These are phyloP conservation scores for Medicago lupulina DNA, from an alignment of 306 rosid species.

Conservation along the genomic window DNA sequence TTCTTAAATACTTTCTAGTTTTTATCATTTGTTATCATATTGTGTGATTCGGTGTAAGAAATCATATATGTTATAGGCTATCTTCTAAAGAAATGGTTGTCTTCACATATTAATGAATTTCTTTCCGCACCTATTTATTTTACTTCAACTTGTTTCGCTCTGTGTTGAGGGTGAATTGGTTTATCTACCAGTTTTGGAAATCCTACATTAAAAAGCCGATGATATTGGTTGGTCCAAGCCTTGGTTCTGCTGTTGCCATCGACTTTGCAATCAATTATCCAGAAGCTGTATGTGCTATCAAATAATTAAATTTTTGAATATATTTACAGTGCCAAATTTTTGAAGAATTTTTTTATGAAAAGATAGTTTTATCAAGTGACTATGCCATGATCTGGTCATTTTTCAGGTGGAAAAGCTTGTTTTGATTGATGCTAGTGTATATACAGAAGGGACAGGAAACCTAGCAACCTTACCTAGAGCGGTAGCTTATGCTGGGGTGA, in stretches of 20 bases:
- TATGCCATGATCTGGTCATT: constrained; percentile 38
- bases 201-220: constrained; percentile 74
- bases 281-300: constrained; percentile 72
- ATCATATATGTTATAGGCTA: no score
- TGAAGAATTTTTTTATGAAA: background rate
- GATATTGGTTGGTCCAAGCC: constrained; percentile 95
- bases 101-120: no score
- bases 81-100: no score
- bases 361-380: constrained; percentile 24
- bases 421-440: constrained; percentile 92
- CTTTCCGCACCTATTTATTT: no score
- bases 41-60: no score
- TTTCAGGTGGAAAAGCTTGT: constrained; percentile 90
- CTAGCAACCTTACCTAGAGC: constrained; percentile 69
- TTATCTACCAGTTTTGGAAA: constrained; percentile 78
- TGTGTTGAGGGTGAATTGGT: constrained; percentile 36
- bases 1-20: no score
- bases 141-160: constrained; percentile 31
- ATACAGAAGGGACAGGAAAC: constrained; percentile 79
- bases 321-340: constrained; percentile 10
- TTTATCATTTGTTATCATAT: no score
- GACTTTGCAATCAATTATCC: constrained; percentile 89
- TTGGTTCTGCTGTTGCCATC: constrained; percentile 95
- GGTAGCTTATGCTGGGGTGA: constrained; percentile 87
- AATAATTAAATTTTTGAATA: constrained; percentile 41